Conservation (phyloP, 1,139 yeast species). For the Hansenula anomala region DNA sequence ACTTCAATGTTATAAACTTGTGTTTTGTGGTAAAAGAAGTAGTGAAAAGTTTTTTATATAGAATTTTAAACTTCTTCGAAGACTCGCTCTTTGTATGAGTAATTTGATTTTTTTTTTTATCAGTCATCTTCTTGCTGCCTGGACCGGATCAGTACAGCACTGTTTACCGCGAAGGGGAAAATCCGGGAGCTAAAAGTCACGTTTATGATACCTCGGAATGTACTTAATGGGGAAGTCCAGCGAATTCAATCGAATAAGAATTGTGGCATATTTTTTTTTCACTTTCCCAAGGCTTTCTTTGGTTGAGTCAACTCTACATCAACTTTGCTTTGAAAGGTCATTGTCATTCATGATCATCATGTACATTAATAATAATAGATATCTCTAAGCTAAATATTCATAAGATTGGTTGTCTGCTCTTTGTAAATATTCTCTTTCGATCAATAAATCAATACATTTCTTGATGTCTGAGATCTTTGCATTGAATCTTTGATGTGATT, state of each 20-base stretch:
- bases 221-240: too few species aligned
- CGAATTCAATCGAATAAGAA: too few species aligned
- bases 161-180: neutral
- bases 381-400: conserved; percentile 69
- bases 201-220: too few species aligned
- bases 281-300: too few species aligned
- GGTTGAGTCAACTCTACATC: too few species aligned
- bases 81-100: neutral
- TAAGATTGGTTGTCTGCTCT: conserved; percentile 75
- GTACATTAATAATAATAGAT: too few species aligned
- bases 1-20: too few species aligned
- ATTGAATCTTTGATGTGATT: conserved; percentile 76
- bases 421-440: conserved; percentile 81
- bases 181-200: neutral
- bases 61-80: neutral
- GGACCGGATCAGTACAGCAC: neutral
- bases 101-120: neutral
- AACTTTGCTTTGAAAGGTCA: too few species aligned
- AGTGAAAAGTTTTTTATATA: neutral
- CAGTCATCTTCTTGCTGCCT: neutral
- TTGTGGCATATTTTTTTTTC: too few species aligned
- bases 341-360: too few species aligned
- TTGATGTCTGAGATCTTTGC: conserved; percentile 87
- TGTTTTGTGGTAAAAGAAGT: neutral
- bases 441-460: conserved; percentile 77